Evolutionary conservation across 352 stramenopile species (phyloP), one percentile per base, ranked within the genome.

Genomic region (Aphanomyces astaci): DNA sequence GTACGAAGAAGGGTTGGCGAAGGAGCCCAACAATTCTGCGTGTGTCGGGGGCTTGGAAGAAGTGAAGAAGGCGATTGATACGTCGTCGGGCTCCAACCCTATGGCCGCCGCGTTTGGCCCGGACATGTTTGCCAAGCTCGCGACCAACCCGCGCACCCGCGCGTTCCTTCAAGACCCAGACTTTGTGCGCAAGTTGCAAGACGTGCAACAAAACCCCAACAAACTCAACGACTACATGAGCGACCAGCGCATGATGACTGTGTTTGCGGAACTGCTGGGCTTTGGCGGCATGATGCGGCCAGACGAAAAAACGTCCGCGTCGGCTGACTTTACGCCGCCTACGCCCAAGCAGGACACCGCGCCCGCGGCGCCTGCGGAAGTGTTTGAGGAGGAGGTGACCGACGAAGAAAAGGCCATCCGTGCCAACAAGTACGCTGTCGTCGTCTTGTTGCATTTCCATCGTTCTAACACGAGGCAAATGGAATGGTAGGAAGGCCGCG

Each of bases 61-160:
- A 63, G 96, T 98, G 10, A 82, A 96, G 75, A 95, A 97, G 63
- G 94, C 90, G 9, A 90, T 96, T 69, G 75, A 92, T 54, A 36
- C 71, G 22, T 66, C 72, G 7, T 60, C 70, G 48, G 17, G n/a
- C n/a, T n/a, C 76, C n/a, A 96, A 96, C 75, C 92, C 87, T 36
- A 78, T 98, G 66, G 86, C 76, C 22, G 93, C 81, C 45, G 82
- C 96, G 13, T 99, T 99, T 75, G 92, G 93, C 1, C 90, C 94
- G n/a, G 83, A 98, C 68, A 96, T 99, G 78, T 93, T 99, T 68
- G 85, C 89, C 63, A 94, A 93, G 67, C 88, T 98, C 46, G 88
- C 88, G 54, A 86, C 79, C 13, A 91, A 97, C 72, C 93, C 93
- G 17, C 88, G 94, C 3, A 76, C 97, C 30, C 70, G 85, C 24